A percentile compares a stretch with the other conserved stretches of the same genome.
These are phyloP conservation scores for Cytospora mali DNA, from an alignment of 2,329 filamentous ascomycete species.

Conservation along the genomic window DNA sequence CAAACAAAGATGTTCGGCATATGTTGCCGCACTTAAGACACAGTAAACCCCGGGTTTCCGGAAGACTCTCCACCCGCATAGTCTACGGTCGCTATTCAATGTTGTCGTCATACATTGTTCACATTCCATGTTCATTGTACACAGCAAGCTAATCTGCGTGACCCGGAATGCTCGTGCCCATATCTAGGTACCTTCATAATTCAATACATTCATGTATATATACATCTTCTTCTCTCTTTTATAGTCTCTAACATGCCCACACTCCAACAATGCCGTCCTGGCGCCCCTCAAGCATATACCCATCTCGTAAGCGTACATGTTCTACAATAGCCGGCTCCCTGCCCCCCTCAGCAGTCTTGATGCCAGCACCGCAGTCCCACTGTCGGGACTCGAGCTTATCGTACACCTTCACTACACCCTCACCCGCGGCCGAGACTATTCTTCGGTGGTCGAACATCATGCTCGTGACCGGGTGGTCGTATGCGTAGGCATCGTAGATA, in stretches of 20 bases:
- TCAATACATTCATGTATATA: constrained; percentile 15
- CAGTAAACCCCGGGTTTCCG: not conserved
- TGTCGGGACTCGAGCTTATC: constrained; percentile 95
- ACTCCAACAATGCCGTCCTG: constrained; percentile 86
- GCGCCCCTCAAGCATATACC: constrained; percentile 89
- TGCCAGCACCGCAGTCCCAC: constrained; percentile 93
- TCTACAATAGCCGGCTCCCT: constrained; percentile 73
- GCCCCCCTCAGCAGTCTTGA: constrained; percentile 67
- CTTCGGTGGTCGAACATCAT: constrained; percentile 96
- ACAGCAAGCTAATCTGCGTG: too few relatives aligned
- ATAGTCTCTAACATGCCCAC: constrained; percentile 70
- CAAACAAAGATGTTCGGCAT: too few relatives aligned
- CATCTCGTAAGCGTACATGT: constrained; percentile 86
- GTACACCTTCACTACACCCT: constrained; percentile 95
- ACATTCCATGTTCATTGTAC: too few relatives aligned
- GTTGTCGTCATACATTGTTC: too few relatives aligned
- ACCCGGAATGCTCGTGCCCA: not conserved
- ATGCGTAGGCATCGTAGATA: constrained; percentile 94
- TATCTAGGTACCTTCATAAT: not conserved
- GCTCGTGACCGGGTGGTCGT: constrained; percentile 86
- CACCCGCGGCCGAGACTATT: constrained; percentile 87
- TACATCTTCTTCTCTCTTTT: constrained; percentile 11
- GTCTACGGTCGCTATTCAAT: too few relatives aligned
- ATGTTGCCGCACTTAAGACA: not conserved
- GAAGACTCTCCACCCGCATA: not conserved